Base-by-base conservation (phyloP, 371 early-diverging fungal genomes). In the Mortierella polycephala region DNA sequence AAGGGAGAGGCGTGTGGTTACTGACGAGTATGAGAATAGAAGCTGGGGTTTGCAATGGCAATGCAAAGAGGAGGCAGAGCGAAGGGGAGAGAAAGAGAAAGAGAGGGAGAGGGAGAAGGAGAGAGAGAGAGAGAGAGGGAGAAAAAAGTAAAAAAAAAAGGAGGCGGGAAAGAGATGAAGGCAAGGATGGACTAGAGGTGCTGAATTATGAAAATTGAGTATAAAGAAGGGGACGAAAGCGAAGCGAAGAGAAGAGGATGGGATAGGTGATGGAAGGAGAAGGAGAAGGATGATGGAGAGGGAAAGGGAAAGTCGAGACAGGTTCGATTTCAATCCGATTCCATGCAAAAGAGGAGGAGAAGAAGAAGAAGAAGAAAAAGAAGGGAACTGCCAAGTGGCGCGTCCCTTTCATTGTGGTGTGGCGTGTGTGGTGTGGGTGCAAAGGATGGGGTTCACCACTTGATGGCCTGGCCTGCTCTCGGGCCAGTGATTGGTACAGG, bases 31-130 rank as follows among this genome's bases (percentile, higher is more conserved):
- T 11, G 57, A 39, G 42, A 39, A 40, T 20, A 18, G 23, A 39
- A 13, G 30, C 30, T 14, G 21, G 57, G 14, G 21, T 54, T 13
- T 37, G 44, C 5, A 13, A 52, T 49, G 37, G 2, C 23, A 56
- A 20, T 42, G 46, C 0, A 20, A 54, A 46, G 13, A 20, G 52
- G n/a, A 13, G 9, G 52, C 9, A 20, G 16, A 30, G 47, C 16
- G 39, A 0, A 42, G 10, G 11, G 47, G 44, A 42, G 23, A 41
- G 45, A 56, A 6, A 56, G 49, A 47, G 64, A 56, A 20, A 12
- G 13, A 55, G 37, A 30, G 50, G 18, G 69, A 50, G 62, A 9
- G 51, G 21, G 55, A n/a, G 46, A 30, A 37, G 8, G 39, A 30
- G 46, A 10, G 57, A 10, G 37, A 40, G 49, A 61, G 23, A 20